Evolutionary conservation across 2,329 filamentous ascomycete genomes (phyloP), one percentile per base, ranked within the genome.

Genomic region (Trichothecium roseum): DNA sequence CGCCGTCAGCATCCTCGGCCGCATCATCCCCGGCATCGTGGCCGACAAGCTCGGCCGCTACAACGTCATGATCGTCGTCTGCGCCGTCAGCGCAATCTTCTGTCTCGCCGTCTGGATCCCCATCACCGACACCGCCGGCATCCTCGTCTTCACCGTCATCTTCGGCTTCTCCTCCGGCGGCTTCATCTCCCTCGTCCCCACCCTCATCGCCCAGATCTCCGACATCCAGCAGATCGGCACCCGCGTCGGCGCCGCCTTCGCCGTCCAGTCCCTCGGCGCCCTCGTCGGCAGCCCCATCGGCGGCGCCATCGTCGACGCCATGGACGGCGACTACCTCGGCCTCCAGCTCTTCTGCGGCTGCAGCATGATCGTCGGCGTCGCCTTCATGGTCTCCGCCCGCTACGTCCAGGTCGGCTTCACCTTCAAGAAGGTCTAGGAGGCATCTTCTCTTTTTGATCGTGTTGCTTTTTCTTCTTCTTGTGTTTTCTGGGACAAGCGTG

Each of bases 121-220:
- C 2, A 65, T 59, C 35, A 59, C 57, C 3, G 61, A 62, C 27
- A 69, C 76, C 8, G 67, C 68, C 0, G 67, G 72, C 2, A 72
- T 79, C 39, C 67, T 84, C 34, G 63, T 75, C 26, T 85, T 83
- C 52, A 67, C 71, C 10, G 63, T 69, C n/a, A 55, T 84, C 6
- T 86, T 81, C 44, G 82, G 81, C 14, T 83, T 85, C 51, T 68
- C 68, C 12, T 78, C 74, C 0, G 82, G 81, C 10, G 72, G 73
- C 3, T 81, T 78, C 45, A 71, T 82, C 26, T 72, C 72, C 1
- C 59, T 85, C 14, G 63, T 64, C 0, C 77, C 81, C 0, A 69
- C 78, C 0, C 60, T 82, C 12, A 62, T 87, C 16, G 79, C 78
- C 2, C 79, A 86, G 47, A 81, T 86, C 41, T 78, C 73, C 2